Percentiles rank a stretch among this genome's conserved stretches.
These are phyloP conservation scores for Albugo laibachii DNA, from an alignment of 352 stramenopile species.

Conservation along the genomic window DNA sequence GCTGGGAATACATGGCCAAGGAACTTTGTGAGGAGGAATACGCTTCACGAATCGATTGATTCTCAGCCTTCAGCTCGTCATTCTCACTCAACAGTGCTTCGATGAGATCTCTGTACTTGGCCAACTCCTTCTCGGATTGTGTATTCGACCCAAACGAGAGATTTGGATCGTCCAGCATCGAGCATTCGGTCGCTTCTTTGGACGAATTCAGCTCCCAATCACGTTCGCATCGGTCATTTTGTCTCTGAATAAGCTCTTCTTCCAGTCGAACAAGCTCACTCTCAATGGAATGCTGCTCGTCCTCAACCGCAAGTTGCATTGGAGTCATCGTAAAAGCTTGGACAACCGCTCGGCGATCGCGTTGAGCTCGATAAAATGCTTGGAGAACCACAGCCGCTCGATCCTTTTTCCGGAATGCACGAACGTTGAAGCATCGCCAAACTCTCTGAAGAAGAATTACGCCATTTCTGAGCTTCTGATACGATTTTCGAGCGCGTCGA, in stretches of 20 bases:
- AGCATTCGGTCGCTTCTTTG: slow-evolving; percentile 43
- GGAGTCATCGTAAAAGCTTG: too few species aligned
- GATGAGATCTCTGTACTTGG: slow-evolving; percentile 51
- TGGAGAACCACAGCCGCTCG: too few species aligned
- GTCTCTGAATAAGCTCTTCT: too few species aligned
- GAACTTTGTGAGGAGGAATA: slow-evolving; percentile 83
- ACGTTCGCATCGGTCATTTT: too few species aligned
- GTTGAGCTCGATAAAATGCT: too few species aligned
- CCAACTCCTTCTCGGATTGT: slow-evolving; percentile 41
- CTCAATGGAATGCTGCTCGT: too few species aligned
- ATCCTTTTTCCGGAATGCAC: too few species aligned
- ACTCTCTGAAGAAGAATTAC: too few species aligned
- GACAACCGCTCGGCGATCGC: too few species aligned
- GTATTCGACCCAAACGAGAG: neutral
- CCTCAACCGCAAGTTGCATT: too few species aligned
- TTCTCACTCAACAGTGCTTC: slow-evolving; percentile 47
- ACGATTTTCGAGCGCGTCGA: slow-evolving; percentile 20
- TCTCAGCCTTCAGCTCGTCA: slow-evolving; percentile 66
- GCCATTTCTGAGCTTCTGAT: slow-evolving; percentile 5
- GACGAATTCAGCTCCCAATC: slow-evolving; percentile 1
- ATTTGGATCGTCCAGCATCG: slow-evolving; percentile 6
- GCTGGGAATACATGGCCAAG: slow-evolving; percentile 84
- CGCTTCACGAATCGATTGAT: slow-evolving; percentile 83
- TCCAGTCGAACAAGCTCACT: too few species aligned
- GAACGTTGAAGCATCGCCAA: too few species aligned